Evolutionary conservation across 441 rosid species (phyloP).

Genomic region (Flueggea neowawraea): DNA sequence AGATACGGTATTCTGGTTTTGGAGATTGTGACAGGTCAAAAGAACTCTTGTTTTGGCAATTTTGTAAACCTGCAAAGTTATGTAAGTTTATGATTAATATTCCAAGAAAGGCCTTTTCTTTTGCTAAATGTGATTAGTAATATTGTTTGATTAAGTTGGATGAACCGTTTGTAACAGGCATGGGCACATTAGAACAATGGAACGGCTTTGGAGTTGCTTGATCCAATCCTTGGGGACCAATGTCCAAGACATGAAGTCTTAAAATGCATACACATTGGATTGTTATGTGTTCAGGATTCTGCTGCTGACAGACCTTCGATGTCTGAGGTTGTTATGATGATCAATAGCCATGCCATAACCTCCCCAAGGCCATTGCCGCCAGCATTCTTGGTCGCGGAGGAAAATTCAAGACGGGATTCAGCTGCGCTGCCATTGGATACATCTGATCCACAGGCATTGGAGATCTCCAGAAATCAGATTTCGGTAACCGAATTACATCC

Average conservation of each 20-base stretch:
- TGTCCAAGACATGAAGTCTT: slow-evolving; percentile 13
- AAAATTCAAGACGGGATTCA: neutral
- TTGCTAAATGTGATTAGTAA: too few relatives aligned
- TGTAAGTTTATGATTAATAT: slow-evolving; percentile 4
- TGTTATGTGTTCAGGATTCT: slow-evolving; percentile 41
- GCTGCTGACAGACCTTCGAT: slow-evolving; percentile 31
- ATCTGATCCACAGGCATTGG: too few relatives aligned
- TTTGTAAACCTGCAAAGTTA: slow-evolving; percentile 26
- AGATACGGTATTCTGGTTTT: slow-evolving; percentile 34
- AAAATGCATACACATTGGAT: slow-evolving; percentile 33
- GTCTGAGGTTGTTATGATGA: slow-evolving; percentile 25
- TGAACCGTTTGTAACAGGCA: slow-evolving; percentile 16
- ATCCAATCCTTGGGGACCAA: slow-evolving; percentile 20
- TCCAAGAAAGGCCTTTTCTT: too few relatives aligned
- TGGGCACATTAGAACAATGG: slow-evolving; percentile 32
- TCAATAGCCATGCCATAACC: slow-evolving; percentile 17
- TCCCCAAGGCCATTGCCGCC: slow-evolving; percentile 26
- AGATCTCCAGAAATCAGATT: too few relatives aligned
- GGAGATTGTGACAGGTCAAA: slow-evolving; percentile 29
- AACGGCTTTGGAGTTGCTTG: slow-evolving; percentile 18
- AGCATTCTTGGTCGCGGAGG: slow-evolving; percentile 10
- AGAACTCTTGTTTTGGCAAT: slow-evolving; percentile 9
- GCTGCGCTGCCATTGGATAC: too few relatives aligned
- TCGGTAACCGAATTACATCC: too few relatives aligned
- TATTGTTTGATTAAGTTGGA: too few relatives aligned